phyloP scores from a whole-genome alignment of 2,329 filamentous ascomycete species.

The Talaromyces rugulosus region DNA sequence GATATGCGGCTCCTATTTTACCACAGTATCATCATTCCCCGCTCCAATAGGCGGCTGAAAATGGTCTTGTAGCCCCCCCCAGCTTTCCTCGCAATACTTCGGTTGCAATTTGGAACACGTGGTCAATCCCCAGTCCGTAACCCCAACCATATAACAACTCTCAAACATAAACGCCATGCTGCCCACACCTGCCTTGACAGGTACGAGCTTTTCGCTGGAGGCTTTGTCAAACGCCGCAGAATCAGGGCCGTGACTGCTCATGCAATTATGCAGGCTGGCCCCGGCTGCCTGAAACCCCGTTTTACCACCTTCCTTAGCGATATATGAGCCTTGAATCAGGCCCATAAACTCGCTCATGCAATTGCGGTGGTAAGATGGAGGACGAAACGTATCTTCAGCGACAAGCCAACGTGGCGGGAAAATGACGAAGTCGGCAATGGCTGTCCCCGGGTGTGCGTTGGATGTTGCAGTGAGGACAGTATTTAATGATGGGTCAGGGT shows the following conservation, averaged over 20 bases:
- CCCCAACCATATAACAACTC: conserved; percentile 63
- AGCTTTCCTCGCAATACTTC: conserved; percentile 75
- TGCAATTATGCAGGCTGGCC: conserved; percentile 64
- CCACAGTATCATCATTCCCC: no score
- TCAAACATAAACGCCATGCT: conserved; percentile 64
- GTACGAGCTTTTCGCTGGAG: conserved; percentile 49
- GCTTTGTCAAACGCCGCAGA: conserved; percentile 53
- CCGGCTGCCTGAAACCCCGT: conserved; percentile 58
- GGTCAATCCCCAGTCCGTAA: conserved; percentile 68
- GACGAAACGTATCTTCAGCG: conserved; percentile 56
- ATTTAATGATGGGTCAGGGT: conserved; percentile 74
- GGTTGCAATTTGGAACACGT: conserved; percentile 66
- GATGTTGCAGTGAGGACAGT: conserved; percentile 60
- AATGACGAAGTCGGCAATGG: conserved; percentile 61
- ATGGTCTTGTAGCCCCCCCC: conserved; percentile 61
- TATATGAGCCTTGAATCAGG: conserved; percentile 57
- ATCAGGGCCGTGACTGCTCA: conserved; percentile 63
- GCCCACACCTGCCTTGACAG: conserved; percentile 52
- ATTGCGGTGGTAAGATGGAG: conserved; percentile 61
- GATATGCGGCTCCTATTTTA: no score
- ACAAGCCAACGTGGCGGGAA: conserved; percentile 63
- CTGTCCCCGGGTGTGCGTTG: conserved; percentile 51
- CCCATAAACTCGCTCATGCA: conserved; percentile 65
- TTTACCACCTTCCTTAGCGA: conserved; percentile 47
- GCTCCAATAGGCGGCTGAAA: conserved; percentile 47